These are phyloP conservation scores for Mycena rosella DNA, from an alignment of 768 basidiomycete genomes.

Conservation along the genomic window DNA sequence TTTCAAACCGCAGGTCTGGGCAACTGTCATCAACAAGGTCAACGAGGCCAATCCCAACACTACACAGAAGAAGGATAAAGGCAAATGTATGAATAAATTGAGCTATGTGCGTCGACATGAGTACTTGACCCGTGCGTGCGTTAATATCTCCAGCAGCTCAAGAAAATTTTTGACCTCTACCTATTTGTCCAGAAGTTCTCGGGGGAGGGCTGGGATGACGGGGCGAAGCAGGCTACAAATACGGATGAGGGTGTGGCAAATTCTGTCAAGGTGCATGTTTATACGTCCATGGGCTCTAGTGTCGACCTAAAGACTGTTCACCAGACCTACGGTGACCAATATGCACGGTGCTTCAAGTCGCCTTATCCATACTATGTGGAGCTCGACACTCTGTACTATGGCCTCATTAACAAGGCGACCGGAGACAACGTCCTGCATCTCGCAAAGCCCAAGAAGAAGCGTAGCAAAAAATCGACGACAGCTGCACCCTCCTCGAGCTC, in stretches of 20 bases:
- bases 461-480: neutral
- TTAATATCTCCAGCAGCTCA: neutral
- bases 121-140: no score
- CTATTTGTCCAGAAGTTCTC: neutral
- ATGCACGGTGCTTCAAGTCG: conserved; percentile 3
- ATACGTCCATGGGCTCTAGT: neutral
- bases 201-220: conserved; percentile 7
- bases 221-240: conserved; percentile 2
- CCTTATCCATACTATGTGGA: conserved; percentile 4
- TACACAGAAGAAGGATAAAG: neutral
- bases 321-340: conserved; percentile 1
- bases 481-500: neutral
- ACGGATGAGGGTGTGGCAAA: neutral
- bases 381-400: conserved; percentile 6
- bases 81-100: neutral
- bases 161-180: conserved; percentile 5
- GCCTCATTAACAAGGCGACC: neutral
- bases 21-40: neutral
- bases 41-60: neutral
- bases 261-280: conserved; percentile 8
- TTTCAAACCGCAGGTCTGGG: conserved; percentile 2
- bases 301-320: neutral
- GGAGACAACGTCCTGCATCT: conserved; percentile 5
- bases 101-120: neutral
- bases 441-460: neutral